Percentiles rank a stretch among this genome's conserved stretches.
Evolutionary conservation across 1,139 yeast species (phyloP).

Genomic region (Candida smagusa): DNA sequence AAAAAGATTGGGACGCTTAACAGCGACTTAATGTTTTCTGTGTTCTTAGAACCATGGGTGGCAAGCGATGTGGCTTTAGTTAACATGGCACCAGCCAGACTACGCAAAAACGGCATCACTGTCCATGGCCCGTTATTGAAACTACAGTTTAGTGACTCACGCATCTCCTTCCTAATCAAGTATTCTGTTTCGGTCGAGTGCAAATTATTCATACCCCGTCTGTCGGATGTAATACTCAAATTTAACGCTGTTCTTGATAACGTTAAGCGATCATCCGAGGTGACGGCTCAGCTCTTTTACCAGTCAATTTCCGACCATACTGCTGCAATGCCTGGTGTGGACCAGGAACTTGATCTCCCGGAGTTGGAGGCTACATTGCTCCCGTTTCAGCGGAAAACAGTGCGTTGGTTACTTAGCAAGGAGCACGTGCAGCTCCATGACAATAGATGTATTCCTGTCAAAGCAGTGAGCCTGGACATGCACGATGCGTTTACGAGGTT

Average conservation of each 20-base stretch:
- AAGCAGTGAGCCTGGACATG: constrained; percentile 15
- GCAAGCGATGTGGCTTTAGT: constrained; percentile 9
- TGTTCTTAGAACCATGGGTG: constrained; percentile 1
- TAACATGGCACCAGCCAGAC: constrained; percentile 9
- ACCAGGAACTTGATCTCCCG: constrained; percentile 33
- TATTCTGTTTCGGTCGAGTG: constrained; percentile 8
- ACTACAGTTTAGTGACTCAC: constrained; percentile 4
- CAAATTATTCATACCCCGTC: constrained; percentile 11
- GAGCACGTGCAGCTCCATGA: constrained; percentile 52
- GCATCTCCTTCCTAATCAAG: constrained; percentile 6
- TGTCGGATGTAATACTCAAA: constrained; percentile 9
- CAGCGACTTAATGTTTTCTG: constrained; percentile 3
- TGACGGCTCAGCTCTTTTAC: constrained; percentile 24
- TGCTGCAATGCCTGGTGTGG: constrained; percentile 16
- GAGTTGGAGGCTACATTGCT: constrained; percentile 49
- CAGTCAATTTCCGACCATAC: constrained; percentile 34
- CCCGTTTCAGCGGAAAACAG: constrained; percentile 60
- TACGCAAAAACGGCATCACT: constrained; percentile 10
- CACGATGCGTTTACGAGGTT: constrained; percentile 6
- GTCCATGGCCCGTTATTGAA: constrained; percentile 8
- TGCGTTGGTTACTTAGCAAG: constrained; percentile 59
- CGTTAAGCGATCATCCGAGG: constrained; percentile 3
- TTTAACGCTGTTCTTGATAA: constrained; percentile 3
- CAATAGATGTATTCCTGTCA: constrained; percentile 17
- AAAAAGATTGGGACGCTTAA: constrained; percentile 7